phyloP scores from a whole-genome alignment of 352 stramenopile genomes.

The Phytophthora cryptogea region DNA sequence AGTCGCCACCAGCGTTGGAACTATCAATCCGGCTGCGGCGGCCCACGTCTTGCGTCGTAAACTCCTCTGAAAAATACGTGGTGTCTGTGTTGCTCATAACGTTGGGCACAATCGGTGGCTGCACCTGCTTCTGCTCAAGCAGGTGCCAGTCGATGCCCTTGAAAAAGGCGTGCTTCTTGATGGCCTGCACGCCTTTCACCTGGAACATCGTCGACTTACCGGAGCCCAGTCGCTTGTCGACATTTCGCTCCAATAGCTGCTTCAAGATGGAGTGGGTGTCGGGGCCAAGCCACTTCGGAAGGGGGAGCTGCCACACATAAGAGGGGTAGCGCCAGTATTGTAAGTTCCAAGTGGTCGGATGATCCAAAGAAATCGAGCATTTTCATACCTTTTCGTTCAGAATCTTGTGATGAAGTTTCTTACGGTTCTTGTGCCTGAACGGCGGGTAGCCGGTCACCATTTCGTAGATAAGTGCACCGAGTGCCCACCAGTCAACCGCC shows the following conservation, averaged over 20 bases:
- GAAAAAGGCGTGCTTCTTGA: slow-evolving; percentile 97
- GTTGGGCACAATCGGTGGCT: slow-evolving; percentile 89
- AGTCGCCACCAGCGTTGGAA: slow-evolving; percentile 29
- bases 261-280: slow-evolving; percentile 95
- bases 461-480: slow-evolving; percentile 85
- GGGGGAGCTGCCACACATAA: slow-evolving; percentile 38
- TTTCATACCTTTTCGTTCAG: slow-evolving; percentile 76
- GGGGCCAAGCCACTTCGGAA: slow-evolving; percentile 82
- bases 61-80: slow-evolving; percentile 95
- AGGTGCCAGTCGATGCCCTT: slow-evolving; percentile 93
- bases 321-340: not conserved
- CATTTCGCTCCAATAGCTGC: slow-evolving; percentile 96
- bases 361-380: slow-evolving; percentile 2
- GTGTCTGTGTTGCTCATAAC: slow-evolving; percentile 90
- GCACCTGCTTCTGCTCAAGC: slow-evolving; percentile 90
- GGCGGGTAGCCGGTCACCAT: slow-evolving; percentile 88
- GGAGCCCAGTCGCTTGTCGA: slow-evolving; percentile 93
- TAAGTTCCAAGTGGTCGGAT: slow-evolving; percentile 11
- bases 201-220: slow-evolving; percentile 98
- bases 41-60: slow-evolving; percentile 69
- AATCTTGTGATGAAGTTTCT: slow-evolving; percentile 90
- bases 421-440: slow-evolving; percentile 82
- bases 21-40: slow-evolving; percentile 53
- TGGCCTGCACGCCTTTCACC: slow-evolving; percentile 94
- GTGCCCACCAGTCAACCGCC: slow-evolving; percentile 87